These are phyloP conservation scores for Solanum virginianum DNA, from an alignment of 257 asterid genomes.

Conservation along the genomic window DNA sequence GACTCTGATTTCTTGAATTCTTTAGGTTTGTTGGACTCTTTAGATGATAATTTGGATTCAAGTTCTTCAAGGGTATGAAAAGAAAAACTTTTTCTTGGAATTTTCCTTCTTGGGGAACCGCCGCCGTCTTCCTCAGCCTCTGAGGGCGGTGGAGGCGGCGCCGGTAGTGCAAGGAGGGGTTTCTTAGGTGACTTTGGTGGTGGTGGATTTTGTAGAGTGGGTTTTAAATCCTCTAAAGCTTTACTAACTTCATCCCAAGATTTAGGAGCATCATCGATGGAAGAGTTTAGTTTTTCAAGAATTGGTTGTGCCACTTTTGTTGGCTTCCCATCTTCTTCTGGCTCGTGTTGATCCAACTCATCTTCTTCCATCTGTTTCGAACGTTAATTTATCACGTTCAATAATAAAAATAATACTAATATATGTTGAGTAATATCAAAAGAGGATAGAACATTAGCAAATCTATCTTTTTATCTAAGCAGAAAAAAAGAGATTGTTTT, in stretches of 20 bases:
- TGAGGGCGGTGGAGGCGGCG: not conserved
- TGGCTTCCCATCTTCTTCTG: conserved; percentile 16
- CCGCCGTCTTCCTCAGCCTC: not conserved
- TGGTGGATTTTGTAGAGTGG: conserved; percentile 21
- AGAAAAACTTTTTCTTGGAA: conserved; percentile 34
- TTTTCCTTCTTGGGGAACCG: not conserved
- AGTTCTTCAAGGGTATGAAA: conserved; percentile 84
- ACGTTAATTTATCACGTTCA: not conserved
- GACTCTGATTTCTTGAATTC: conserved; percentile 5
- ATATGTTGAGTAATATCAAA: too few species aligned
- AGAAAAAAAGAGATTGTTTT: too few species aligned
- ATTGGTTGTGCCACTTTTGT: conserved; percentile 36
- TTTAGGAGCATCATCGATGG: conserved; percentile 63
- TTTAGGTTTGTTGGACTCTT: not conserved
- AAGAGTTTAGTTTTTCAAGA: conserved; percentile 54
- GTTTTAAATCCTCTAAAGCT: conserved; percentile 57
- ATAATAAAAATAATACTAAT: too few species aligned
- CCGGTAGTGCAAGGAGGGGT: not conserved
- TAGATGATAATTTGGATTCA: conserved; percentile 28
- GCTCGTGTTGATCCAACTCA: not conserved
- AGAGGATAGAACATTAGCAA: too few species aligned
- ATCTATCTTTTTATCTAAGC: too few species aligned
- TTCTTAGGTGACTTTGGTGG: not conserved
- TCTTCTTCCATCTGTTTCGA: not conserved
- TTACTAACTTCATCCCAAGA: conserved; percentile 94